Base-by-base conservation (phyloP, 352 stramenopile species). In the Phytophthora fragariaefolia region DNA sequence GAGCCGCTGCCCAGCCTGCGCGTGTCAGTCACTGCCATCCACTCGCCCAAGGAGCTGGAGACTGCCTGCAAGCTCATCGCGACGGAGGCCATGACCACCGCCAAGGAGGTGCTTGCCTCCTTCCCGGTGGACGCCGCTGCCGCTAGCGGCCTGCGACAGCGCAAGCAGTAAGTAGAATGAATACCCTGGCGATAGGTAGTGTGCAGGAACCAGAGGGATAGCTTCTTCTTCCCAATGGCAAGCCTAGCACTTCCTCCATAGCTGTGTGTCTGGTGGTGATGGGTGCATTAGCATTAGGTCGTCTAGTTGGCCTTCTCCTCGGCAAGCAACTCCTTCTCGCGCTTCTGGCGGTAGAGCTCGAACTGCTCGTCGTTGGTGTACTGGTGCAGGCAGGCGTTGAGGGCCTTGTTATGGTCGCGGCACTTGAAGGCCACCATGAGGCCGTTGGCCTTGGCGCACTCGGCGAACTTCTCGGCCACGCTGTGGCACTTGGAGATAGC, bases 331-430 rank as follows among this genome's bases (percentile, higher is more conserved):
- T 90, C 82, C 58, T 76, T 71, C 65, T 83, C 73, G 46, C 82
- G 83, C 69, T 85, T 81, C 62, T 87, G 62, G 61, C 83, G 82
- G 66, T 89, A 93, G 22, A 67, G 51, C 52, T 88, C 77, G 68
- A 93, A 92, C 69, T 87, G 66, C 56, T 91, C 84, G 38, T 81
- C 68, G 66, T 87, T 92, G 20, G 87, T 95, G 70, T 87, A 93
- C 63, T 92, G 72, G 63, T 91, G 81, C 55, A 95, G 64, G 55
- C 87, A 93, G 13, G 85, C 82, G 71, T 95, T 93, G 71, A 93
- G 80, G n/a, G 71, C 81, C 56, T 76, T 80, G 71, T 93, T 95
- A 45, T 88, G 75, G 13, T 79, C 72, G 22, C 85, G 87, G 66
- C 87, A 95, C 38, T 78, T 80, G 71, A 92, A 87, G 20, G 89